Conservation (phyloP, 2,329 filamentous ascomycete genomes). For the Bipolaris victoriae region DNA sequence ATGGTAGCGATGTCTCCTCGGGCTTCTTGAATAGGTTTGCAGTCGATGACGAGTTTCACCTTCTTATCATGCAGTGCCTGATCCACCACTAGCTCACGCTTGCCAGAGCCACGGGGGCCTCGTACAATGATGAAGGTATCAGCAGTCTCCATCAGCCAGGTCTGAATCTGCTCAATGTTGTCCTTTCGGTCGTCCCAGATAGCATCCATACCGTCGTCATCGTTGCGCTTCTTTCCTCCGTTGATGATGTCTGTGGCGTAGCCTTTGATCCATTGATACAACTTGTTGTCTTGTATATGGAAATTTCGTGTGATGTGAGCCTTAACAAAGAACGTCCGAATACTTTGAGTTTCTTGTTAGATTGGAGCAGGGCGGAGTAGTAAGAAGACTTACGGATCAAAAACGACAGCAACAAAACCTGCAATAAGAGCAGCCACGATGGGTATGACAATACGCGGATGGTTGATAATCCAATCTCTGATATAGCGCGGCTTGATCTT, state of each 20-base stretch:
- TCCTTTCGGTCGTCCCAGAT: constrained; percentile 88
- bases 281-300: constrained; percentile 71
- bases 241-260: constrained; percentile 71
- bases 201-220: constrained; percentile 74
- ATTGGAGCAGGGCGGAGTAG: background rate
- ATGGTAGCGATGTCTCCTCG: constrained; percentile 88
- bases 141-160: constrained; percentile 84
- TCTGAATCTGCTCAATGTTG: constrained; percentile 80
- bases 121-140: constrained; percentile 95
- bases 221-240: constrained; percentile 62
- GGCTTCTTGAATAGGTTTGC: constrained; percentile 90
- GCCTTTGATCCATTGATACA: constrained; percentile 81
- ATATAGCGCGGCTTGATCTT: constrained; percentile 78
- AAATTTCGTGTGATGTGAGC: constrained; percentile 81
- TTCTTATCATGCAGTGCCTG: constrained; percentile 78
- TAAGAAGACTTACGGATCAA: constrained; percentile 69
- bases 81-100: constrained; percentile 84
- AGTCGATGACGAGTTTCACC: constrained; percentile 86
- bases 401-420: constrained; percentile 78
- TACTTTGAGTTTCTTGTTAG: constrained; percentile 46
- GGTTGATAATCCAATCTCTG: constrained; percentile 84
- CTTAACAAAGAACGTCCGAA: constrained; percentile 91
- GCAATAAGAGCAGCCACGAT: constrained; percentile 80
- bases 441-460: constrained; percentile 88
- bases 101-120: constrained; percentile 88